Evolutionary conservation across 306 rosid species (phyloP), one percentile per base, ranked within the genome.

Genomic region (Medicago truncatula): DNA sequence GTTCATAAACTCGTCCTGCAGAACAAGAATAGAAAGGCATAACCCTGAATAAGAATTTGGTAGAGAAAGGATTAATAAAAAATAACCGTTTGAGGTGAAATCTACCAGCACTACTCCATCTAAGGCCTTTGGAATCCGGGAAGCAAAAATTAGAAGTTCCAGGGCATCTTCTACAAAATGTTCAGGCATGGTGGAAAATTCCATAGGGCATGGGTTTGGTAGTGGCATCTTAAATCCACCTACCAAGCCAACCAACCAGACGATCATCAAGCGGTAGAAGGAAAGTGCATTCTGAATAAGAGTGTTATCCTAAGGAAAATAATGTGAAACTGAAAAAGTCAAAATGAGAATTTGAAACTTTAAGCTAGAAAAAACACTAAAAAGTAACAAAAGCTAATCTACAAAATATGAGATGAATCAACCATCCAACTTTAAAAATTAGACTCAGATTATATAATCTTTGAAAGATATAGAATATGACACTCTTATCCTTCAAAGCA

Each of bases 141-240:
- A 92, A 82, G 98, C 98, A 87, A 96, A 96, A 71, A 92, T 89
- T 67, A 96, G 87, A 88, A 96, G 88, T 73, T 96, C 99, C 99
- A 92, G 89, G 76, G 98, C 96, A 86, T 96, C 99, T 86, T 92
- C 99, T 74, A 96, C 89, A 92, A 92, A 96, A 89, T 92, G 99
- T 77, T 96, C 98, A 3, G 99, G 98, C 98, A 96, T 87, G 57
- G 87, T 84, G 4, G 99, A 97, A 85, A 96, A 89, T 75, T 87
- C 98, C 86, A 77, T 86, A 2, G 98, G 96, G 86, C 96, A 88
- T 62, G 86, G 82, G 67, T 88, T 65, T 47, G 96, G 93, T 41
- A 96, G 86, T 74, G 99, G 99, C 98, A 96, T 96, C 88, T 92
- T 90, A 77, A 89, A 96, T 73, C 98, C 99, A 77, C 98, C 99